phyloP scores from a whole-genome alignment of 805 yeast species.

The Suhomyces faveliae region DNA sequence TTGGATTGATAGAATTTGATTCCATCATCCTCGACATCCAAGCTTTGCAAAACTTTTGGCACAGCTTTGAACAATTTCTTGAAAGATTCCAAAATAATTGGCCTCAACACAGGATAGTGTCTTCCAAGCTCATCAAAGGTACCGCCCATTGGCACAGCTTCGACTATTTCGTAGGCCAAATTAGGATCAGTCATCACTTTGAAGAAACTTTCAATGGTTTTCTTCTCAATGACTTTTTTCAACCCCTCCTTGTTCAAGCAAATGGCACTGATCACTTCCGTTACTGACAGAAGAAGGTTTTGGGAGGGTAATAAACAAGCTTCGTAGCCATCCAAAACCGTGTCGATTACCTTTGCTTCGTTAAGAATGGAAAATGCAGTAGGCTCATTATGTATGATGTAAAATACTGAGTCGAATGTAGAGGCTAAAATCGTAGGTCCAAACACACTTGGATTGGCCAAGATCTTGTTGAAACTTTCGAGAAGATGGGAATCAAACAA shows the following conservation, averaged over 20 bases:
- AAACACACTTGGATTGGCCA: constrained; percentile 56
- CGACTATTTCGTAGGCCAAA: constrained; percentile 50
- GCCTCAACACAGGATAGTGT: constrained; percentile 75
- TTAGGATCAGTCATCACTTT: constrained; percentile 47
- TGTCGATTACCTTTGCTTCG: constrained; percentile 72
- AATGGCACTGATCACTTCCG: constrained; percentile 79
- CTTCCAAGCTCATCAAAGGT: constrained; percentile 78
- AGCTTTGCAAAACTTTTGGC: constrained; percentile 18
- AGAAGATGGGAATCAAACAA: constrained; percentile 83
- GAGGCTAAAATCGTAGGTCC: constrained; percentile 65
- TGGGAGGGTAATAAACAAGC: constrained; percentile 56
- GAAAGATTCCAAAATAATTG: constrained; percentile 51
- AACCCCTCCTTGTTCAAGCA: constrained; percentile 76
- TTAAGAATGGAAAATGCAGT: constrained; percentile 78
- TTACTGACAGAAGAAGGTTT: constrained; percentile 58
- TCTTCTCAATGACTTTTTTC: constrained; percentile 45
- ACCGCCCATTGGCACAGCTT: constrained; percentile 57
- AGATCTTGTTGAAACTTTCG: constrained; percentile 54
- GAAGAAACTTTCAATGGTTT: constrained; percentile 45
- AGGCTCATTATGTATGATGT: constrained; percentile 85
- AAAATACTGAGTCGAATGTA: constrained; percentile 61
- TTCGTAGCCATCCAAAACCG: constrained; percentile 58
- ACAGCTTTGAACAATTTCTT: constrained; percentile 42
- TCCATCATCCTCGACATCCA: constrained; percentile 24
- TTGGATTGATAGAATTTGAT: constrained; percentile 46